These are phyloP conservation scores for Plasmodium coatneyi DNA, from an alignment of 169 alveolate species.

Conservation along the genomic window DNA sequence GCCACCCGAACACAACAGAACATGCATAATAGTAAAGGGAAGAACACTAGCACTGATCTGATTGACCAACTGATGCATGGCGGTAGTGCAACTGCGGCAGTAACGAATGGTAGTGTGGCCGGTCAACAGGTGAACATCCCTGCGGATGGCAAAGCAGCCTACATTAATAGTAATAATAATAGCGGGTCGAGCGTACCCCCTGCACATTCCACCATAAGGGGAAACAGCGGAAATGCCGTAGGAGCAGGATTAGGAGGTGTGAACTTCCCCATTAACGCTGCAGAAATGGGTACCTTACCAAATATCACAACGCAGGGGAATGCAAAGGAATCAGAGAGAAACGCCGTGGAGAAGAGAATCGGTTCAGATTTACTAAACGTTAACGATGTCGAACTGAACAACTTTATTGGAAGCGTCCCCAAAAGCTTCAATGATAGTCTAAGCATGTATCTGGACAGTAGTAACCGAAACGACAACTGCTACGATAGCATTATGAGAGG, in stretches of 20 bases:
- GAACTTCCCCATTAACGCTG: not conserved
- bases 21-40: not conserved
- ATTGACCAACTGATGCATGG: not conserved
- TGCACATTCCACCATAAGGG: not conserved
- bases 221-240: not conserved
- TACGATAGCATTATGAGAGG: not conserved
- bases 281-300: not conserved
- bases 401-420: not conserved
- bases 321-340: not conserved
- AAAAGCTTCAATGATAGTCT: conserved; percentile 26
- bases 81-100: not conserved
- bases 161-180: not conserved
- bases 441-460: not conserved
- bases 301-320: not conserved
- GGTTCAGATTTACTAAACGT: not conserved
- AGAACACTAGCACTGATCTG: not conserved
- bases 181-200: not conserved
- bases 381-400: conserved; percentile 10
- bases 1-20: not conserved
- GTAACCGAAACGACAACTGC: not conserved
- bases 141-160: not conserved
- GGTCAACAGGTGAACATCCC: not conserved
- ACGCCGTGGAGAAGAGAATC: not conserved
- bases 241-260: not conserved
- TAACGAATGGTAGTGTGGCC: not conserved